phyloP scores from a whole-genome alignment of 345 rosid genomes.

The Camelina sativa region DNA sequence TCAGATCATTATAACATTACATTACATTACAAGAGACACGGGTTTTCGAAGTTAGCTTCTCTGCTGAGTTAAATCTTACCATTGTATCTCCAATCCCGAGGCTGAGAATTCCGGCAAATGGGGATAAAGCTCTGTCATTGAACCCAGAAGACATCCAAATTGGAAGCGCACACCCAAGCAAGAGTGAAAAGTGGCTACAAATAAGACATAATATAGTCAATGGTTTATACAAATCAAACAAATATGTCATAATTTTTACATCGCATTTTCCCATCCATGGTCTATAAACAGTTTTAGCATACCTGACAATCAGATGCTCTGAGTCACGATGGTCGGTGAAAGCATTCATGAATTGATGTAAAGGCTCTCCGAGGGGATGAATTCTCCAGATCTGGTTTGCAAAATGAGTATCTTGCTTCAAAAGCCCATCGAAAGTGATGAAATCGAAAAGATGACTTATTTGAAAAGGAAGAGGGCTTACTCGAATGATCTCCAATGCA shows the following conservation, averaged over 20 bases:
- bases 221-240: conserved; percentile 9
- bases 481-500: conserved; percentile 84
- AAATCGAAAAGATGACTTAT: background rate
- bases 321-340: conserved; percentile 98
- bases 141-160: conserved; percentile 96
- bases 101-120: conserved; percentile 98
- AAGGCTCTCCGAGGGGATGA: conserved; percentile 75
- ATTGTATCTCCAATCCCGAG: conserved; percentile 98
- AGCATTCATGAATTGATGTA: conserved; percentile 91
- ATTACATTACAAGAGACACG: background rate
- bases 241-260: background rate
- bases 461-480: conserved; percentile 46
- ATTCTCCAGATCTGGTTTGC: conserved; percentile 82
- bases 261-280: conserved; percentile 6
- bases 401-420: conserved; percentile 6
- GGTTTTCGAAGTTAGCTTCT: background rate
- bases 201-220: conserved; percentile 19
- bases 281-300: conserved; percentile 5
- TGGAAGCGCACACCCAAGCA: conserved; percentile 96
- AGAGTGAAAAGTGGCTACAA: conserved; percentile 85
- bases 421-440: background rate
- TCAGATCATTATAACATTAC: background rate
- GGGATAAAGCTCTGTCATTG: conserved; percentile 92
- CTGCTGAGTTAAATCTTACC: conserved; percentile 50
- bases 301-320: conserved; percentile 92